phyloP scores from a whole-genome alignment of 78 protist species.

The Diacronema lutheri region DNA sequence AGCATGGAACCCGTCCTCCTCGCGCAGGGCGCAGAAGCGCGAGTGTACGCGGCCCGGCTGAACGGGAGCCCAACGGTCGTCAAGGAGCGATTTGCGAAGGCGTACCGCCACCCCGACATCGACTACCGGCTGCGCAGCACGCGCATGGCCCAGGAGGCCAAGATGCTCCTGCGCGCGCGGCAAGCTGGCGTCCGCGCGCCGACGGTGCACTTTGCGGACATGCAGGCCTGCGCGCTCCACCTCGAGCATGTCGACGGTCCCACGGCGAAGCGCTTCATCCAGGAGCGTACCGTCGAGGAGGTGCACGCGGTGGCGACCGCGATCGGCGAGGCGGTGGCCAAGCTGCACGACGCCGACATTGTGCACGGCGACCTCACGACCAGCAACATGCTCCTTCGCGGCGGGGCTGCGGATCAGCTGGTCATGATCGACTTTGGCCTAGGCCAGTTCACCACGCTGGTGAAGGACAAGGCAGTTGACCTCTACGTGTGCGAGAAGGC shows the following conservation, averaged over 20 bases:
- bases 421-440: conserved; percentile 87
- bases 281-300: too few species aligned
- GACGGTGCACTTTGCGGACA: background rate
- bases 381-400: conserved; percentile 58
- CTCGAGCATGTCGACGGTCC: background rate
- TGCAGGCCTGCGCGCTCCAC: too few species aligned
- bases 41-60: too few species aligned
- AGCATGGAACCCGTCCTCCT: too few species aligned
- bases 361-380: conserved; percentile 90
- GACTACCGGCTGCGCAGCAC: background rate
- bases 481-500: conserved; percentile 90
- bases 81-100: conserved; percentile 29
- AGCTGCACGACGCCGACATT: conserved; percentile 62
- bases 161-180: background rate
- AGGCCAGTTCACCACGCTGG: conserved; percentile 14
- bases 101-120: background rate
- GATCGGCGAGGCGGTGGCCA: conserved; percentile 58
- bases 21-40: too few species aligned
- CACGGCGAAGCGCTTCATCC: background rate
- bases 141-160: background rate
- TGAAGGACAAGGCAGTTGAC: conserved; percentile 90
- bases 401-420: too few species aligned
- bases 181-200: background rate
- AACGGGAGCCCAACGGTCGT: background rate
- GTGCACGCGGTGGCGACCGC: background rate